Evolutionary conservation across 495 filamentous ascomycete genomes (phyloP), one percentile per base, ranked within the genome.

Genomic region (Mytilinidion resinicola): DNA sequence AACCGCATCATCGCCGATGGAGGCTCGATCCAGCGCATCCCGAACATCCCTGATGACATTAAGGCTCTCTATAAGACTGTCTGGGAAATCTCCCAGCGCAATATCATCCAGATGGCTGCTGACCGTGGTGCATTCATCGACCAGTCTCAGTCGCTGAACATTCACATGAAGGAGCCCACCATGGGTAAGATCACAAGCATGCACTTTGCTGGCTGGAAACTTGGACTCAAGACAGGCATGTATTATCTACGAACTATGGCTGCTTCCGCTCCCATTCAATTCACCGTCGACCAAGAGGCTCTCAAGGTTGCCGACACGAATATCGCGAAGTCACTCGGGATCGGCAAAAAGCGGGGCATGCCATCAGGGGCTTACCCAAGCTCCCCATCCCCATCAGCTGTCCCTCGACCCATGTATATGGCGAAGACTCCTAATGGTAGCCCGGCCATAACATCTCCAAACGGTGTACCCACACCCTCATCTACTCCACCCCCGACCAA

Each of bases 141-240:
- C 68, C 93, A 98, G 79, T 96, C 90, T 34, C 93, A 98, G 74
- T 96, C 92, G 14, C 83, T 98, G 65, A 98, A 98, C 79, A 98
- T 98, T 64, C 93, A 98, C 78, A 87, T 98, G 81, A 95, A 91
- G 76, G 92, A 98, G 65, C 93, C 93, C 34, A 96, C 91, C 39
- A 97, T 96, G 90, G 93, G 93, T 74, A 98, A 98, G 84, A 90
- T 98, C 72, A 98, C 93, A 56, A 90, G 85, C 70, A 98, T 98
- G 93, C 93, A 98, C 78, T 98, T 98, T 71, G 85, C 95, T 38
- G 93, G 93, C 63, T 98, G 93, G 93, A 98, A 96, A 79, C 83
- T 96, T 67, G 93, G 93, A 67, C 82, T 98, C 58, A 98, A 98
- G 85, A 98, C 93, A 10, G 93, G 93, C 75, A 97, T 98, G 95